Evolutionary conservation across 73 alveolate species (phyloP).

Genomic region (Paramecium primaurelia): DNA sequence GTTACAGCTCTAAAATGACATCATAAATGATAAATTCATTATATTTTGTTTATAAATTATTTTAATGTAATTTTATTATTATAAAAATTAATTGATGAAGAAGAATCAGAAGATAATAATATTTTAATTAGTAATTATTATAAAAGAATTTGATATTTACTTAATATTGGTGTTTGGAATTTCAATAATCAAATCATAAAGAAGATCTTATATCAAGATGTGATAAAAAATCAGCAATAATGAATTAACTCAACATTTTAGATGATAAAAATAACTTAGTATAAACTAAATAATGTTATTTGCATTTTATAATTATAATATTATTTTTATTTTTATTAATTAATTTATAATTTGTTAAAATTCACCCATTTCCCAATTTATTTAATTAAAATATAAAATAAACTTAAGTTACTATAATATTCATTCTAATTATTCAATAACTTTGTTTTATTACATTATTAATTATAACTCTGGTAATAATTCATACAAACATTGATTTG

Average conservation of each 20-base stretch:
- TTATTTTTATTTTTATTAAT: too few relatives aligned
- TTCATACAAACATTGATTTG: not conserved
- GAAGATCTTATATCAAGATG: not conserved
- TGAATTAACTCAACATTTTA: not conserved
- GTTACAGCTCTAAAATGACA: not conserved
- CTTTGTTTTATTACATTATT: not conserved
- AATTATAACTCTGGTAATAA: not conserved
- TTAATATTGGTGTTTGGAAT: not conserved
- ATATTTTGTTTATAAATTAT: not conserved
- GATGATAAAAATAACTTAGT: not conserved
- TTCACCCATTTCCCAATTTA: too few relatives aligned
- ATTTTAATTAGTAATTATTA: not conserved
- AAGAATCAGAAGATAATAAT: not conserved
- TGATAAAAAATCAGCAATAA: not conserved
- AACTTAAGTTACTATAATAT: not conserved
- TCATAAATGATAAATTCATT: not conserved
- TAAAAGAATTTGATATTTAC: not conserved
- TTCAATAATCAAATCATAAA: not conserved
- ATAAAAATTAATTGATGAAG: not conserved
- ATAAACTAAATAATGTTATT: too few relatives aligned
- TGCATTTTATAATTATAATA: too few relatives aligned
- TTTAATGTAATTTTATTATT: not conserved
- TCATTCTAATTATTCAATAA: constrained; percentile 33
- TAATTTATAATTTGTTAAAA: too few relatives aligned
- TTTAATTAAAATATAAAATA: not conserved